phyloP scores from a whole-genome alignment of 495 filamentous ascomycete genomes.

The Trypethelium eluteriae region DNA sequence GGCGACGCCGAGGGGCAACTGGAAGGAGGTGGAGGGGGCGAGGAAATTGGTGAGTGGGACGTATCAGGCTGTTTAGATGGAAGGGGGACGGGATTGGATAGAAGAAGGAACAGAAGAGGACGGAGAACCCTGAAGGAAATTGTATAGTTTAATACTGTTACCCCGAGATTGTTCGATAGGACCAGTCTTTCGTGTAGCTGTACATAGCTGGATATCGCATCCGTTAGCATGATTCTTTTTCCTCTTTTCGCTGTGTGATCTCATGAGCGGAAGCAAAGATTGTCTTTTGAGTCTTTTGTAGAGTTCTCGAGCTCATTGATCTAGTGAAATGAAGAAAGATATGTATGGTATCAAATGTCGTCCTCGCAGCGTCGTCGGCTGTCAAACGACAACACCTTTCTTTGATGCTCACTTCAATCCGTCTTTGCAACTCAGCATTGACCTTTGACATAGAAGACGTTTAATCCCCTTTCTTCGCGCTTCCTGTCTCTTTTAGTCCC shows the following conservation, averaged over 20 bases:
- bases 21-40: constrained; percentile 64
- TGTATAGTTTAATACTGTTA: not conserved
- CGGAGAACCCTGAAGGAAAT: not conserved
- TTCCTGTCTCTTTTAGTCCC: not conserved
- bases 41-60: constrained; percentile 74
- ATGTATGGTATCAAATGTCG: no score
- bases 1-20: constrained; percentile 42
- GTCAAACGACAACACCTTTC: no score
- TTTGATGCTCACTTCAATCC: no score
- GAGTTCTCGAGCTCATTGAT: no score
- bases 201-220: constrained; percentile 5
- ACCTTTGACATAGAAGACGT: no score
- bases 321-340: no score
- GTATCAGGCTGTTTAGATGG: constrained; percentile 41
- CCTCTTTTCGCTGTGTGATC: no score
- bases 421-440: no score
- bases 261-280: no score
- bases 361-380: no score
- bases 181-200: not conserved
- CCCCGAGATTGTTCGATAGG: not conserved
- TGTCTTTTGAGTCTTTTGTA: no score
- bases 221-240: not conserved
- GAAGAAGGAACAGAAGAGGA: not conserved
- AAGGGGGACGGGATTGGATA: constrained; percentile 13
- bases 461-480: not conserved